Percentiles rank a stretch among this genome's conserved stretches.
Conservation (phyloP, 2,329 filamentous ascomycete species). For the Metarhizium robertsii region DNA sequence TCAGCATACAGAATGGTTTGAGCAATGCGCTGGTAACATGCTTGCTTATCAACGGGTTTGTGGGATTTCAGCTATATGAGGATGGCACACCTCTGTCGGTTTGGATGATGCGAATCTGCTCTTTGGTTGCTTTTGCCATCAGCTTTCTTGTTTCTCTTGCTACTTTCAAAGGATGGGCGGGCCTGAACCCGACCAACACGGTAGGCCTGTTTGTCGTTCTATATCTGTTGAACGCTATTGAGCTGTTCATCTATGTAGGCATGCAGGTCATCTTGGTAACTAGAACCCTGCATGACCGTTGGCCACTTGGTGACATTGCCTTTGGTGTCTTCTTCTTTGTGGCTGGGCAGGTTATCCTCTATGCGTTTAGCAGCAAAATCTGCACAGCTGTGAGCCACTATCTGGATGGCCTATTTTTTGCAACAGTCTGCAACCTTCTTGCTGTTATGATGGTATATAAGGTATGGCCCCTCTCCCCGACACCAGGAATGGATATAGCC, state of each 20-base stretch:
- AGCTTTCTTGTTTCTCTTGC: slow-evolving; percentile 80
- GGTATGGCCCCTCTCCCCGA: slow-evolving; percentile 33
- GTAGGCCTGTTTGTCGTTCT: slow-evolving; percentile 84
- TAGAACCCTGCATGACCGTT: slow-evolving; percentile 86
- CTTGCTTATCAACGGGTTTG: slow-evolving; percentile 92
- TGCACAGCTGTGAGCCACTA: slow-evolving; percentile 84
- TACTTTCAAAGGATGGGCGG: slow-evolving; percentile 88
- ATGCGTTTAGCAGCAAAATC: slow-evolving; percentile 78
- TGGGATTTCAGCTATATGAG: slow-evolving; percentile 96
- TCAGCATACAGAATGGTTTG: slow-evolving; percentile 76
- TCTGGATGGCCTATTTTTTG: slow-evolving; percentile 87
- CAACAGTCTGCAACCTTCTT: slow-evolving; percentile 85
- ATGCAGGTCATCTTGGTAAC: slow-evolving; percentile 85
- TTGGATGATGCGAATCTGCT: slow-evolving; percentile 79
- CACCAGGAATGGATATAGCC: background rate
- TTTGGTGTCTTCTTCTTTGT: slow-evolving; percentile 91
- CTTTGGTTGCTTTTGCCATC: slow-evolving; percentile 72
- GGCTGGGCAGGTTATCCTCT: slow-evolving; percentile 83
- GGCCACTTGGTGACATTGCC: slow-evolving; percentile 84
- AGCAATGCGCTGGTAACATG: slow-evolving; percentile 79
- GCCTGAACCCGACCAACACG: slow-evolving; percentile 76
- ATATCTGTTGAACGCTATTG: slow-evolving; percentile 83
- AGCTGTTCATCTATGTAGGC: slow-evolving; percentile 73
- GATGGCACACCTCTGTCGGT: slow-evolving; percentile 89
- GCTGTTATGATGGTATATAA: slow-evolving; percentile 99